Evolutionary conservation across 441 rosid genomes (phyloP).

Genomic region (Gossypium gossypioides): DNA sequence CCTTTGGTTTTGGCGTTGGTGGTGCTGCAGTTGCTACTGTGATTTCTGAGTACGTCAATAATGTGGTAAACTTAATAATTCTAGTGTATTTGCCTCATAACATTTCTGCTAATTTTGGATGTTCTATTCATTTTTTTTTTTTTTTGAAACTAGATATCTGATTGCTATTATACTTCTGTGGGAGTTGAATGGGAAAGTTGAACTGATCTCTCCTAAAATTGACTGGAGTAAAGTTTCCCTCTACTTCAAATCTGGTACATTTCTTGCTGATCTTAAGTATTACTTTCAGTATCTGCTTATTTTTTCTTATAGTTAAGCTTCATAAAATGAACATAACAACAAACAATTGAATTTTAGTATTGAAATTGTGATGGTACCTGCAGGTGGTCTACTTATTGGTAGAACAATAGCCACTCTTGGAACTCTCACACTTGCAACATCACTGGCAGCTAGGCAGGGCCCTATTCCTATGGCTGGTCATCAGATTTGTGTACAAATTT

Average conservation of each 20-base stretch:
- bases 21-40: slow-evolving; percentile 90
- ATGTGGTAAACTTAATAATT: slow-evolving; percentile 55
- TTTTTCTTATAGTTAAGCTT: background rate
- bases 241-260: slow-evolving; percentile 74
- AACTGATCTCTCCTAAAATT: slow-evolving; percentile 55
- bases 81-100: slow-evolving; percentile 12
- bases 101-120: slow-evolving; percentile 3
- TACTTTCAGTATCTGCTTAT: background rate
- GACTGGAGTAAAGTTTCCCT: slow-evolving; percentile 47
- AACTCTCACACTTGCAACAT: slow-evolving; percentile 76
- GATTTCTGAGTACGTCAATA: slow-evolving; percentile 85
- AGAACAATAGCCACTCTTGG: slow-evolving; percentile 76
- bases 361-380: slow-evolving; percentile 12
- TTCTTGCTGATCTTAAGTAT: background rate
- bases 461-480: slow-evolving; percentile 87
- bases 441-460: slow-evolving; percentile 81
- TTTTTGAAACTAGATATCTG: slow-evolving; percentile 45
- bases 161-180: slow-evolving; percentile 75
- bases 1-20: slow-evolving; percentile 55
- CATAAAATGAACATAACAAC: background rate
- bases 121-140: background rate
- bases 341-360: background rate
- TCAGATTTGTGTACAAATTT: slow-evolving; percentile 80
- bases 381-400: slow-evolving; percentile 87
- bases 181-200: slow-evolving; percentile 67